These are phyloP conservation scores for Malus sylvestris DNA, from an alignment of 306 rosid species.

Conservation along the genomic window DNA sequence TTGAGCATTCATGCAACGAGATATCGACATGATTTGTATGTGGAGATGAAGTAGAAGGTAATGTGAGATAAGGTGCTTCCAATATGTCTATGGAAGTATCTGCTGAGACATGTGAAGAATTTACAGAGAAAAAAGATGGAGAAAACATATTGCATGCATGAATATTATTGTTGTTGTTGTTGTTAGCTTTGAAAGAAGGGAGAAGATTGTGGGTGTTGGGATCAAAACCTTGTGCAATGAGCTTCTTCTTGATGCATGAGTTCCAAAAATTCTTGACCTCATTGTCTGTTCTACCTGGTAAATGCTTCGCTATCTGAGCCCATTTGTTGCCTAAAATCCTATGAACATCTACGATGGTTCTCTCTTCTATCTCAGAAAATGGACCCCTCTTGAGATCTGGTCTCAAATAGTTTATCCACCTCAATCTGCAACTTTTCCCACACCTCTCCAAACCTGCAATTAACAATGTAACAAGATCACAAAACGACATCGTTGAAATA, in stretches of 20 bases:
- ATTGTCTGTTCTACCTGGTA: conserved; percentile 89
- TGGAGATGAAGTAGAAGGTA: neutral
- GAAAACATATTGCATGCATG: neutral
- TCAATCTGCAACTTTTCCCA: conserved; percentile 82
- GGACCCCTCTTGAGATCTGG: conserved; percentile 81
- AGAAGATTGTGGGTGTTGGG: conserved; percentile 83
- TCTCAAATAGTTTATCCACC: conserved; percentile 85
- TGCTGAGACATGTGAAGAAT: neutral
- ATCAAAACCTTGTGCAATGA: conserved; percentile 72
- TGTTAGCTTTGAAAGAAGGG: conserved; percentile 7
- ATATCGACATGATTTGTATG: neutral
- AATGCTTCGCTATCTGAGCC: conserved; percentile 95
- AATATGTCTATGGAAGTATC: conserved; percentile 7
- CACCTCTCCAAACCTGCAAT: conserved; percentile 68
- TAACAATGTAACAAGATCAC: neutral
- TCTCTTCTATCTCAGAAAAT: conserved; percentile 69
- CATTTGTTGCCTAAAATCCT: conserved; percentile 83
- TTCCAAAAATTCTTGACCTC: conserved; percentile 95
- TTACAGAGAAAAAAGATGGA: neutral
- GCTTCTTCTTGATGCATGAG: conserved; percentile 79
- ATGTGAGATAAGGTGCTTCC: neutral
- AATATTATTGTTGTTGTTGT: neutral
- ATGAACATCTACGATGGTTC: conserved; percentile 68
- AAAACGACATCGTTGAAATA: neutral
- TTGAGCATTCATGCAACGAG: neutral